A percentile compares a stretch with the other conserved stretches of the same genome.
These are phyloP conservation scores for Darksidea phi DNA, from an alignment of 495 filamentous ascomycete species.

Conservation along the genomic window DNA sequence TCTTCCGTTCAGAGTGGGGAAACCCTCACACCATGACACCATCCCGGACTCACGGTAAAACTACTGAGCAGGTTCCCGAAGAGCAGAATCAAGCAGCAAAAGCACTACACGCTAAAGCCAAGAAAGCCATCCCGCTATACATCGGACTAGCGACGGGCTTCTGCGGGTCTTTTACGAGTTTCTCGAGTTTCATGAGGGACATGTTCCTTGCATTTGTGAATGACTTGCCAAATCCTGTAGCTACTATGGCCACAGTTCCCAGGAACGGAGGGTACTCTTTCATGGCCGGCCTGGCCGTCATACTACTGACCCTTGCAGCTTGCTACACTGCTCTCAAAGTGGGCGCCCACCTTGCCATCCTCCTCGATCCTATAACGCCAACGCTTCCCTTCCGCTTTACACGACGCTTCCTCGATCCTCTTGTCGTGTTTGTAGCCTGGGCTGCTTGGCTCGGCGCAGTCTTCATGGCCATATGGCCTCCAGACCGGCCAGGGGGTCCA, in stretches of 20 bases:
- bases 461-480: slow-evolving; percentile 71
- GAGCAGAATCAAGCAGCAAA: slow-evolving; percentile 23
- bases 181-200: slow-evolving; percentile 87
- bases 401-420: slow-evolving; percentile 62
- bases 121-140: slow-evolving; percentile 85
- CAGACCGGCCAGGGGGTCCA: slow-evolving; percentile 53
- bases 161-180: slow-evolving; percentile 89
- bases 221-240: slow-evolving; percentile 49
- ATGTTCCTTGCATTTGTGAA: slow-evolving; percentile 82
- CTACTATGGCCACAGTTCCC: slow-evolving; percentile 32
- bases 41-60: background rate
- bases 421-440: slow-evolving; percentile 61
- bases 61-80: slow-evolving; percentile 41
- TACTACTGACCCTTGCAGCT: slow-evolving; percentile 66
- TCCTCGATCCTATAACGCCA: slow-evolving; percentile 55
- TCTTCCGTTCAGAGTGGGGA: slow-evolving; percentile 71
- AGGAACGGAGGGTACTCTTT: slow-evolving; percentile 81
- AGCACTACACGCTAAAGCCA: slow-evolving; percentile 42
- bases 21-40: slow-evolving; percentile 1
- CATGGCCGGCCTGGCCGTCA: slow-evolving; percentile 70
- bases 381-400: slow-evolving; percentile 57
- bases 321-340: slow-evolving; percentile 66
- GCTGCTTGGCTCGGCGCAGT: slow-evolving; percentile 79
- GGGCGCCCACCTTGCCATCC: slow-evolving; percentile 76
- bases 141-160: slow-evolving; percentile 91